These are phyloP conservation scores for Metschnikowia koreensis DNA, from an alignment of 805 yeast genomes.

Conservation along the genomic window DNA sequence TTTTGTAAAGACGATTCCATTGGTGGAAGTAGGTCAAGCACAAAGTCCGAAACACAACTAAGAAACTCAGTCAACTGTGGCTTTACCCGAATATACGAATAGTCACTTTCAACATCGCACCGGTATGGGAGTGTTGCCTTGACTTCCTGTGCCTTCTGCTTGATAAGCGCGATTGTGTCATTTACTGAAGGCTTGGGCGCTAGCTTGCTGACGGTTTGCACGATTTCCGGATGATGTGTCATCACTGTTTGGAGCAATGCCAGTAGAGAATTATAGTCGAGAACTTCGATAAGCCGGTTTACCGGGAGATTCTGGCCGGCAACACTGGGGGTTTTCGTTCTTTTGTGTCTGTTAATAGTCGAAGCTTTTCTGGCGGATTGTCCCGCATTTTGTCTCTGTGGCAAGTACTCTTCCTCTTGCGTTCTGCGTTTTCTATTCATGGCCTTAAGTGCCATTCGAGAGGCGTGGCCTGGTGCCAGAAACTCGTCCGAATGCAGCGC, in stretches of 20 bases:
- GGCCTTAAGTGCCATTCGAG: conserved; percentile 7
- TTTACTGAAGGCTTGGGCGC: conserved; percentile 60
- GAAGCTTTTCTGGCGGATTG: conserved; percentile 4
- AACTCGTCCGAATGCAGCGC: conserved; percentile 4
- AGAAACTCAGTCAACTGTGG: conserved; percentile 67
- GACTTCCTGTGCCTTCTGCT: conserved; percentile 45
- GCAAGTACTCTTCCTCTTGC: conserved; percentile 3
- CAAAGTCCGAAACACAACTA: conserved; percentile 69
- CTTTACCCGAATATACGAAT: conserved; percentile 72
- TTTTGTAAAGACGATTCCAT: conserved; percentile 52
- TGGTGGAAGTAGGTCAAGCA: conserved; percentile 71
- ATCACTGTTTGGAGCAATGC: conserved; percentile 52
- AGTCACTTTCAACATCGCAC: conserved; percentile 70
- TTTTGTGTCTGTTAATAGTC: conserved; percentile 20
- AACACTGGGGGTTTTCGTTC: conserved; percentile 43
- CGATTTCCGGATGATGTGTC: conserved; percentile 59
- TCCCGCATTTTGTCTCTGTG: conserved; percentile 3
- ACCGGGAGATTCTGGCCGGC: conserved; percentile 62
- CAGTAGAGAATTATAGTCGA: conserved; percentile 58
- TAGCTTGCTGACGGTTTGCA: conserved; percentile 45
- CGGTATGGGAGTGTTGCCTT: conserved; percentile 64
- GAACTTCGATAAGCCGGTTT: conserved; percentile 62
- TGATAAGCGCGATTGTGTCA: conserved; percentile 50
- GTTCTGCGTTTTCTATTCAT: conserved; percentile 7
- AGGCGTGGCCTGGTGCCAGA: neutral